Conservation (phyloP, 495 filamentous ascomycete genomes). For the Aspergillus saccharolyticus region DNA sequence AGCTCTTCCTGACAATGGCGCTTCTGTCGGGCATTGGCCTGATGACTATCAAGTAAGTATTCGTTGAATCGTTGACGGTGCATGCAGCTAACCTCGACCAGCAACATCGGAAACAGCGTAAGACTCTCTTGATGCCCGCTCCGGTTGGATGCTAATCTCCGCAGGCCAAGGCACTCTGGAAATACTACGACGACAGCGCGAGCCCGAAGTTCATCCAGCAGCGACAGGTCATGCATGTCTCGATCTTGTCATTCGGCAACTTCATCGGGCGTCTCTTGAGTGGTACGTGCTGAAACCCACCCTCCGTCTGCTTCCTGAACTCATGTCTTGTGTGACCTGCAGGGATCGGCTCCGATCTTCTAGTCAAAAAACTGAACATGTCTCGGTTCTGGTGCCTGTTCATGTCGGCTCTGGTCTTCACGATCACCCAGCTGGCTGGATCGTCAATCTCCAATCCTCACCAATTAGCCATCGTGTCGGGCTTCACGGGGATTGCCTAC, state of each 20-base stretch:
- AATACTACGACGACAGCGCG: constrained; percentile 70
- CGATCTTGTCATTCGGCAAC: constrained; percentile 78
- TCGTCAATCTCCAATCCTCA: constrained; percentile 76
- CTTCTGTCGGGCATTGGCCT: constrained; percentile 86
- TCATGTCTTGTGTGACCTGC: not conserved
- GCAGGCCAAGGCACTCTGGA: constrained; percentile 68
- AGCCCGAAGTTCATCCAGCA: constrained; percentile 70
- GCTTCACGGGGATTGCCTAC: constrained; percentile 82
- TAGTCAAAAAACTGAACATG: constrained; percentile 72
- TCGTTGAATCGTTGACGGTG: not conserved
- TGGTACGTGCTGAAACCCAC: constrained; percentile 40
- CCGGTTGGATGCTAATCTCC: constrained; percentile 13
- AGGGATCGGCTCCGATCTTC: constrained; percentile 86
- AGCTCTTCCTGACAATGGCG: constrained; percentile 78
- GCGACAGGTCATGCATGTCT: constrained; percentile 87
- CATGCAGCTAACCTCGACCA: constrained; percentile 41
- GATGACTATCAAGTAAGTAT: constrained; percentile 98
- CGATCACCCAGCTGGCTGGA: constrained; percentile 72
- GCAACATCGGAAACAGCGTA: constrained; percentile 94
- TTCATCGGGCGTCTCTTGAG: constrained; percentile 76
- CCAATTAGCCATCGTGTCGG: constrained; percentile 69
- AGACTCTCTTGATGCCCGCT: not conserved
- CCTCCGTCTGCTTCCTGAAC: not conserved
- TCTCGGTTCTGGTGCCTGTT: constrained; percentile 88
- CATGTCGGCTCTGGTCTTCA: constrained; percentile 71